These are phyloP conservation scores for Penicillium alfredii DNA, from an alignment of 495 filamentous ascomycete genomes.

Conservation along the genomic window DNA sequence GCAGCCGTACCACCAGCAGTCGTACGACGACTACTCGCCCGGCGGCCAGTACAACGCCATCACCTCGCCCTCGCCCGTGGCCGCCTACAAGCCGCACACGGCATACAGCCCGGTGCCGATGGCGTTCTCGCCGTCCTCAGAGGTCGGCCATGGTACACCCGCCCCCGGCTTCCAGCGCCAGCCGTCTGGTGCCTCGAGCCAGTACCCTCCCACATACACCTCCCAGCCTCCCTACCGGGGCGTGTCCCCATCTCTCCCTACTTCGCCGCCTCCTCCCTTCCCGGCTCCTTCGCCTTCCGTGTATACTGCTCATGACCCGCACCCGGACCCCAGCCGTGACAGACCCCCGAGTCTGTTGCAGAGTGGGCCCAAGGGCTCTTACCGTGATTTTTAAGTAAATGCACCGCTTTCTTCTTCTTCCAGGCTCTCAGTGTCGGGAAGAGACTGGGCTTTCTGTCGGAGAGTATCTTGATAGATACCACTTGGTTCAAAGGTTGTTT, in stretches of 20 bases:
- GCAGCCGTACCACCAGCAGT: slow-evolving; percentile 23
- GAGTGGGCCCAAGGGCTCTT: slow-evolving; percentile 37
- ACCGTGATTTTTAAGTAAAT: slow-evolving; percentile 24
- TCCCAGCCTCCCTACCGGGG: slow-evolving; percentile 22
- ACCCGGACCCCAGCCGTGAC: slow-evolving; percentile 11
- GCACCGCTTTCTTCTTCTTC: slow-evolving; percentile 12
- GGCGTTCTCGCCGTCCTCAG: slow-evolving; percentile 12
- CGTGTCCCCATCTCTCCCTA: slow-evolving; percentile 23
- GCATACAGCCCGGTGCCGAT: slow-evolving; percentile 16
- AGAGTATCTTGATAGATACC: too few species aligned
- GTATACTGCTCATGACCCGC: slow-evolving; percentile 15
- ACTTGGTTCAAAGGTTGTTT: too few species aligned
- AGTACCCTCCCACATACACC: slow-evolving; percentile 24
- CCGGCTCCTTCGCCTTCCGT: slow-evolving; percentile 20
- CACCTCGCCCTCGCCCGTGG: slow-evolving; percentile 16
- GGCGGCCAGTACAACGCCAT: slow-evolving; percentile 18
- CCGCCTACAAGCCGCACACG: slow-evolving; percentile 22
- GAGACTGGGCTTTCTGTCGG: too few species aligned
- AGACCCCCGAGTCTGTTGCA: slow-evolving; percentile 41
- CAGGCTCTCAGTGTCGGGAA: too few species aligned
- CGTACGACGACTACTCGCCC: slow-evolving; percentile 21
- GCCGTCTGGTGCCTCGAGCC: slow-evolving; percentile 24
- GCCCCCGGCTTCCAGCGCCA: slow-evolving; percentile 22
- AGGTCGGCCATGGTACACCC: slow-evolving; percentile 1
- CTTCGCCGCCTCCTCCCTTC: slow-evolving; percentile 34